Percentiles rank a stretch among this genome's conserved stretches.
Evolutionary conservation across 441 rosid species (phyloP).

Genomic region (Gossypium laxum): DNA sequence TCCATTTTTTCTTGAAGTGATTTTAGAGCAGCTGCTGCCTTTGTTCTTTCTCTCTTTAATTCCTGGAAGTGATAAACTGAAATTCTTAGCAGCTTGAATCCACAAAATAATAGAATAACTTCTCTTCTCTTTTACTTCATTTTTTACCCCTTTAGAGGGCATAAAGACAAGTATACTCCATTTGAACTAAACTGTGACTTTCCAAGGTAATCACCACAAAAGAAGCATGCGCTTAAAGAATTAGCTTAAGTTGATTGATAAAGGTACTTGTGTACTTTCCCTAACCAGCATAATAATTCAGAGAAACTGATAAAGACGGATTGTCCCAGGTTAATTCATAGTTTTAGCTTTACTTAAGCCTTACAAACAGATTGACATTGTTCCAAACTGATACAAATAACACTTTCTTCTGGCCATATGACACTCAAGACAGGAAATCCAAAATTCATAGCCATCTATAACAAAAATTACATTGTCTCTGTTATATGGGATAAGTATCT

Average conservation of each 20-base stretch:
- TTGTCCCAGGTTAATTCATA: neutral
- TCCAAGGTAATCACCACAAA: neutral
- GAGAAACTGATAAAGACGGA: neutral
- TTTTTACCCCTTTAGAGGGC: neutral
- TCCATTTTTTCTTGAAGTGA: slow-evolving; percentile 78
- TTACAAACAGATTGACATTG: neutral
- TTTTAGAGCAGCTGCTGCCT: slow-evolving; percentile 76
- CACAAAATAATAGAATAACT: neutral
- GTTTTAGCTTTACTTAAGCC: neutral
- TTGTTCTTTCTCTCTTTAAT: slow-evolving; percentile 77
- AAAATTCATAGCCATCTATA: neutral
- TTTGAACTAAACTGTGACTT: slow-evolving; percentile 2
- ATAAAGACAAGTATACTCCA: neutral
- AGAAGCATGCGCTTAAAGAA: neutral
- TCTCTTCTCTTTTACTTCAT: neutral
- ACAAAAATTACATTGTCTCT: neutral
- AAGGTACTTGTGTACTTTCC: neutral
- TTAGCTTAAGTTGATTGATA: neutral
- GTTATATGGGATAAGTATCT: neutral
- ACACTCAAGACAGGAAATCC: neutral
- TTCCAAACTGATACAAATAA: neutral
- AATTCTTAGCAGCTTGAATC: slow-evolving; percentile 10
- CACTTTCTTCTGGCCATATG: neutral
- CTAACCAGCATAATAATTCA: neutral
- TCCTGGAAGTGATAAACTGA: slow-evolving; percentile 40